Evolutionary conservation across 179 eudicot genomes (phyloP).

Genomic region (Dionaea muscipula): DNA sequence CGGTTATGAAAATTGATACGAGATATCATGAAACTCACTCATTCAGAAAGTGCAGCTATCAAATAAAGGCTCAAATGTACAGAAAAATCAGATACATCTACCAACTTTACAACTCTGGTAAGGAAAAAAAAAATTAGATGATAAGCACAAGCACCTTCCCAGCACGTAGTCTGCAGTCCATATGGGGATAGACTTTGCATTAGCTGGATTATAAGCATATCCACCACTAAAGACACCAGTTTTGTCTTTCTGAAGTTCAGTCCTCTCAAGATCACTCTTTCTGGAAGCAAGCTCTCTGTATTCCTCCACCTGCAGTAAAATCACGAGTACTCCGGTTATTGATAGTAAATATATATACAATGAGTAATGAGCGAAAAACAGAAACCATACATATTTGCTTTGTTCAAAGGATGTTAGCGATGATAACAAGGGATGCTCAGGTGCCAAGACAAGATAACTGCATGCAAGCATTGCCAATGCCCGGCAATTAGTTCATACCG

Average conservation of each 20-base stretch:
- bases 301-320: slow-evolving; percentile 60
- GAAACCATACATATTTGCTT: slow-evolving; percentile 39
- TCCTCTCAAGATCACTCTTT: slow-evolving; percentile 94
- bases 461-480: slow-evolving; percentile 8
- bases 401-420: slow-evolving; percentile 52
- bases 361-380: slow-evolving; percentile 5
- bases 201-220: slow-evolving; percentile 79
- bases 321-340: slow-evolving; percentile 4
- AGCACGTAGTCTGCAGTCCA: slow-evolving; percentile 98
- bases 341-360: slow-evolving; percentile 2
- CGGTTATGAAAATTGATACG: neutral
- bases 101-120: neutral
- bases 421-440: slow-evolving; percentile 68
- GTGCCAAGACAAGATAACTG: slow-evolving; percentile 94
- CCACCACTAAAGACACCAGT: slow-evolving; percentile 86
- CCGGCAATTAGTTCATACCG: neutral
- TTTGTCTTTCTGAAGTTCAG: slow-evolving; percentile 96
- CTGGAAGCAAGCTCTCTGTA: slow-evolving; percentile 73
- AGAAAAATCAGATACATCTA: neutral
- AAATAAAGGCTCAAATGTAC: neutral
- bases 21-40: neutral
- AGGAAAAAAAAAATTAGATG: slow-evolving; percentile 8
- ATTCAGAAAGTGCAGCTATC: neutral
- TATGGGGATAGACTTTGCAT: slow-evolving; percentile 65
- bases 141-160: slow-evolving; percentile 48